A percentile compares a stretch with the other conserved stretches of the same genome.
Conservation (phyloP, 768 basidiomycete species). For the Sutorius australiensis region DNA sequence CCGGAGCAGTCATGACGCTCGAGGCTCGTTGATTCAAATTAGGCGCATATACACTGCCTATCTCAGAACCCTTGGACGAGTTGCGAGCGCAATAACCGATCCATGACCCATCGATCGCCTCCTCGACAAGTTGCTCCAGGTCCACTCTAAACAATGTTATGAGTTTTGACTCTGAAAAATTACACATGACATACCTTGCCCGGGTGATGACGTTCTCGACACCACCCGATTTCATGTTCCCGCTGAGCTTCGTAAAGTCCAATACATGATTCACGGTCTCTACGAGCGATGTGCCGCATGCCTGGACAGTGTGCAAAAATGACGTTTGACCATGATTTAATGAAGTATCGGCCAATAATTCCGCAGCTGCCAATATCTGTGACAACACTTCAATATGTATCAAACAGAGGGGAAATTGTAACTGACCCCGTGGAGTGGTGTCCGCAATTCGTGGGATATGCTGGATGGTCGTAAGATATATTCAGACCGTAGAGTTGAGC, state of each 20-base stretch:
- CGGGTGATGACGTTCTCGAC: constrained; percentile 72
- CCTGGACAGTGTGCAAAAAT: constrained; percentile 90
- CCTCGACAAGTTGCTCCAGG: constrained; percentile 78
- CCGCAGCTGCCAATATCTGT: constrained; percentile 86
- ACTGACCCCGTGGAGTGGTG: constrained; percentile 84
- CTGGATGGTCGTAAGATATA: constrained; percentile 36
- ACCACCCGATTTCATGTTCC: constrained; percentile 74
- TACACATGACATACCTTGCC: constrained; percentile 46
- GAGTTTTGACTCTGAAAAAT: background rate
- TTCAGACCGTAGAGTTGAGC: background rate
- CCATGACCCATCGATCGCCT: constrained; percentile 92
- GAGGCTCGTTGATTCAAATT: constrained; percentile 45
- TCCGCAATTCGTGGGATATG: constrained; percentile 88
- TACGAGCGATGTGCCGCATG: constrained; percentile 91
- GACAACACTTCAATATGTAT: background rate
- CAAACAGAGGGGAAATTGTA: background rate
- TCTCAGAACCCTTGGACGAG: constrained; percentile 67
- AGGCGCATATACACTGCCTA: constrained; percentile 90
- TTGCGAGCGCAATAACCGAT: constrained; percentile 85
- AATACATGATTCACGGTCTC: constrained; percentile 97
- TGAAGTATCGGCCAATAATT: constrained; percentile 81
- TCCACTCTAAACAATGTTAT: constrained; percentile 48
- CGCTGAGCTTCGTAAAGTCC: constrained; percentile 93
- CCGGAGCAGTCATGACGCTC: constrained; percentile 35
- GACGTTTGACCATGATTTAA: constrained; percentile 78